phyloP scores from a whole-genome alignment of 306 rosid species.

The Casuarina equisetifolia region DNA sequence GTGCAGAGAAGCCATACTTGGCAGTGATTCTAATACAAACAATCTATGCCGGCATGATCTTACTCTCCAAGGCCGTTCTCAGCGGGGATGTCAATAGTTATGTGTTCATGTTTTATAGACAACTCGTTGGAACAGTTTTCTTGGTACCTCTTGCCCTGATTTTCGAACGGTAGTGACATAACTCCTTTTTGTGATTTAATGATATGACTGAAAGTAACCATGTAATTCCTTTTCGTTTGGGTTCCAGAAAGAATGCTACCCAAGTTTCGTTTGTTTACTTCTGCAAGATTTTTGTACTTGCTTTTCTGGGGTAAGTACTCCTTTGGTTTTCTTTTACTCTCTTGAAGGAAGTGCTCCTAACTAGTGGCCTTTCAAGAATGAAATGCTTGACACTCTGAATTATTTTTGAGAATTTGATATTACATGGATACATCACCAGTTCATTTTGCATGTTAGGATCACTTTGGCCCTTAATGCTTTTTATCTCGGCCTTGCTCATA shows the following conservation, averaged over 20 bases:
- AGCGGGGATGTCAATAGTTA: slow-evolving; percentile 45
- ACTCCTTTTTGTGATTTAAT: not conserved
- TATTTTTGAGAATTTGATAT: not conserved
- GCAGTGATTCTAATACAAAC: slow-evolving; percentile 44
- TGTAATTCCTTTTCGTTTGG: slow-evolving; percentile 12
- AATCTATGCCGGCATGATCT: slow-evolving; percentile 47
- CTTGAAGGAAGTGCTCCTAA: too few relatives aligned
- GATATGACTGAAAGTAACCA: not conserved
- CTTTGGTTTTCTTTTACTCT: not conserved
- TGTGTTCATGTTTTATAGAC: slow-evolving; percentile 54
- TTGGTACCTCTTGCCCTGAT: slow-evolving; percentile 45
- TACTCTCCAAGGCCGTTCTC: slow-evolving; percentile 55
- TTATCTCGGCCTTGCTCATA: slow-evolving; percentile 42
- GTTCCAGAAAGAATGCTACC: slow-evolving; percentile 39
- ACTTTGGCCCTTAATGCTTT: slow-evolving; percentile 40
- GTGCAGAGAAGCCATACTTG: slow-evolving; percentile 49
- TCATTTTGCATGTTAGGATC: slow-evolving; percentile 36
- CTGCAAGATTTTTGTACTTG: slow-evolving; percentile 53
- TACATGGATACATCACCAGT: not conserved
- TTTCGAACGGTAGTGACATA: slow-evolving; percentile 39
- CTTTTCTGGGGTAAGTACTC: slow-evolving; percentile 50
- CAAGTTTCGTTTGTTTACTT: slow-evolving; percentile 37
- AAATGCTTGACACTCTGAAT: not conserved
- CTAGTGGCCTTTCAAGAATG: too few relatives aligned
- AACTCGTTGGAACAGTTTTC: slow-evolving; percentile 38